phyloP scores from a whole-genome alignment of 1,284 basidiomycete species.

The Cystobasidium slooffiae region DNA sequence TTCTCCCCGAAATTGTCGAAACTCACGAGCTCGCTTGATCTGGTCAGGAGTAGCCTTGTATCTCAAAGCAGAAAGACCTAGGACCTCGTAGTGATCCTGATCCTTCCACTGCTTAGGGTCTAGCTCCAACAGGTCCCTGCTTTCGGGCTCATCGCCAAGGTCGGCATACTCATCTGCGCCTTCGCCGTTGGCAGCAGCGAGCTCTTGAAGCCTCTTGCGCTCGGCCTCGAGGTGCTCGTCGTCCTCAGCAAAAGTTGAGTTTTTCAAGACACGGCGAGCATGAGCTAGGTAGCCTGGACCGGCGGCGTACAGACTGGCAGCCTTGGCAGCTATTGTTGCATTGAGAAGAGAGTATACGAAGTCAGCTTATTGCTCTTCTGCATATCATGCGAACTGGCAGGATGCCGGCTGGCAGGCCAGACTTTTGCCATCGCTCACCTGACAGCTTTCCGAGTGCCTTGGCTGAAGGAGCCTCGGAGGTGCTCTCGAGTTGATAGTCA shows the following conservation, averaged over 20 bases:
- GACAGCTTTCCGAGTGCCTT: conserved; percentile 54
- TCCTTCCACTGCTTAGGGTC: conserved; percentile 99
- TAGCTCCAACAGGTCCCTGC: conserved; percentile 68
- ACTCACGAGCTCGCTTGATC: conserved; percentile 94
- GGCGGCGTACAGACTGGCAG: conserved; percentile 70
- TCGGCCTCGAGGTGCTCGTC: conserved; percentile 68
- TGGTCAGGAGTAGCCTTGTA: conserved; percentile 87
- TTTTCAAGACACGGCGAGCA: conserved; percentile 72
- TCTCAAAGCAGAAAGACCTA: conserved; percentile 87
- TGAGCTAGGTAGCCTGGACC: conserved; percentile 83
- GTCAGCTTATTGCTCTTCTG: not conserved
- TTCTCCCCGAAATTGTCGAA: not conserved
- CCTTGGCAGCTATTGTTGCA: conserved; percentile 53
- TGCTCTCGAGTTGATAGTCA: conserved; percentile 37
- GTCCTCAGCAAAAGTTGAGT: conserved; percentile 77
- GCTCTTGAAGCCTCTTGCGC: conserved; percentile 45
- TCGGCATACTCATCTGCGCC: conserved; percentile 74
- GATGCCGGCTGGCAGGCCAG: no score
- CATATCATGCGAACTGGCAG: no score
- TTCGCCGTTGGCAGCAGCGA: conserved; percentile 64
- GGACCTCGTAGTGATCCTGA: conserved; percentile 97
- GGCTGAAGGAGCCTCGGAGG: conserved; percentile 33
- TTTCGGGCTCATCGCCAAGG: conserved; percentile 89
- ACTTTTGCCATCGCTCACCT: conserved; percentile 42
- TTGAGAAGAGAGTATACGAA: not conserved